Evolutionary conservation across 208 protist genomes (phyloP).

Genomic region (Polymyxa betae): DNA sequence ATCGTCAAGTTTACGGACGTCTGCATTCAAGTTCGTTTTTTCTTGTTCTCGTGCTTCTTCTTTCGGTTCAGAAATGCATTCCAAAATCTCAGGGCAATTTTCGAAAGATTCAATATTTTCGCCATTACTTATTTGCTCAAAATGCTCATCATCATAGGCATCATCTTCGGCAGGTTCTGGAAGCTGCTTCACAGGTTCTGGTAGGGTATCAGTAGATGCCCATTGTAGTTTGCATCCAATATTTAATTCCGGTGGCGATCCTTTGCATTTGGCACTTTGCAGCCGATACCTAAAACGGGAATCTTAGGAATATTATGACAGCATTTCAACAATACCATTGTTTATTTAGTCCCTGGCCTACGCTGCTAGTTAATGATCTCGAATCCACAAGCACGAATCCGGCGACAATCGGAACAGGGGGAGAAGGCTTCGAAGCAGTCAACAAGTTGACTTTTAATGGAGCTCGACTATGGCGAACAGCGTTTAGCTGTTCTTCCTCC

Average conservation of each 20-base stretch:
- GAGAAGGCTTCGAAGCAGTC: background rate
- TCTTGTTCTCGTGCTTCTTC: no score
- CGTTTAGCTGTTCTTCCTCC: background rate
- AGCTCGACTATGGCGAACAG: background rate
- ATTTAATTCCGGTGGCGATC: constrained; percentile 10
- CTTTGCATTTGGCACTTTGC: constrained; percentile 40
- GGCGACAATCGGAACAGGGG: background rate
- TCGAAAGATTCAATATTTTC: no score
- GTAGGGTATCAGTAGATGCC: background rate
- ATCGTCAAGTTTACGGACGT: no score
- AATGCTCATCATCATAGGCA: constrained; percentile 19
- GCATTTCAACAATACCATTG: background rate
- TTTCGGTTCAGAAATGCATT: no score
- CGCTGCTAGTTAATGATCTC: background rate
- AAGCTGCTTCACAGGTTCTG: constrained; percentile 9
- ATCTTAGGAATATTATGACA: background rate
- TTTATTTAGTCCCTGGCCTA: background rate
- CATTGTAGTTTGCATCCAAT: constrained; percentile 26
- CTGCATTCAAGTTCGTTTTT: no score
- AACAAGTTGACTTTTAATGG: background rate
- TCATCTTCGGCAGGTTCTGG: background rate
- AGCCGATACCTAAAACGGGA: background rate
- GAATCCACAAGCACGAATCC: constrained; percentile 8
- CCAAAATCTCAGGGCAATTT: no score
- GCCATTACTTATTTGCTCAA: no score